Conservation (phyloP, 257 asterid species). For the Gentiana macrophylla region DNA sequence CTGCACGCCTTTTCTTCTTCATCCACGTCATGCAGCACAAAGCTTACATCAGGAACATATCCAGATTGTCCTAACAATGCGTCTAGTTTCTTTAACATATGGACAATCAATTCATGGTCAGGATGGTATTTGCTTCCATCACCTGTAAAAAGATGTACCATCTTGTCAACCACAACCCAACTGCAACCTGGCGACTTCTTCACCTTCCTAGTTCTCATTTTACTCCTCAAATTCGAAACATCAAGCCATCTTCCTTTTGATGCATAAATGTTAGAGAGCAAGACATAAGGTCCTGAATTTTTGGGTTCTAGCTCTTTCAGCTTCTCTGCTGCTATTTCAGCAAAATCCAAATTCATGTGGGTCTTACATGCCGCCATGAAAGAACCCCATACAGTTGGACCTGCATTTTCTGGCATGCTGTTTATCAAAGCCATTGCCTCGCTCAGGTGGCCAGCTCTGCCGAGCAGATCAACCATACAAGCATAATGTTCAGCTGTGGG, state of each 20-base stretch:
- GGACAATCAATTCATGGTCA: slow-evolving; percentile 29
- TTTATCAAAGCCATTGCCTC: slow-evolving; percentile 55
- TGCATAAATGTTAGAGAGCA: slow-evolving; percentile 64
- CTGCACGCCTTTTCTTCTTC: slow-evolving; percentile 49
- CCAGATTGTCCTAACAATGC: slow-evolving; percentile 49
- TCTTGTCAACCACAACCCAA: slow-evolving; percentile 71
- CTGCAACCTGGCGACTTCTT: slow-evolving; percentile 67
- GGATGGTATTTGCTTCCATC: slow-evolving; percentile 43
- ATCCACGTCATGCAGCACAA: slow-evolving; percentile 45
- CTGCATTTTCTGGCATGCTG: slow-evolving; percentile 51
- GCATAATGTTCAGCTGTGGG: slow-evolving; percentile 55
- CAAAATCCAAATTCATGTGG: slow-evolving; percentile 53
- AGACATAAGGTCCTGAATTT: slow-evolving; percentile 52
- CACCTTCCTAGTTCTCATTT: slow-evolving; percentile 43
- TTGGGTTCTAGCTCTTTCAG: slow-evolving; percentile 55
- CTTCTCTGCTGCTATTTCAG: slow-evolving; percentile 58
- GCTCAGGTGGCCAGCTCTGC: slow-evolving; percentile 51
- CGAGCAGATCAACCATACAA: slow-evolving; percentile 73
- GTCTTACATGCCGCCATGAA: slow-evolving; percentile 65
- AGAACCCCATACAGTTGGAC: slow-evolving; percentile 70
- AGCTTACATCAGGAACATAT: slow-evolving; percentile 42
- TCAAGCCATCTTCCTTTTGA: slow-evolving; percentile 56
- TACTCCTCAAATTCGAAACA: slow-evolving; percentile 45
- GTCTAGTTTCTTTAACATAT: slow-evolving; percentile 33
- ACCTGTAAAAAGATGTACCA: slow-evolving; percentile 57